phyloP scores from a whole-genome alignment of 805 yeast genomes.

The Ogataea paraovalis region DNA sequence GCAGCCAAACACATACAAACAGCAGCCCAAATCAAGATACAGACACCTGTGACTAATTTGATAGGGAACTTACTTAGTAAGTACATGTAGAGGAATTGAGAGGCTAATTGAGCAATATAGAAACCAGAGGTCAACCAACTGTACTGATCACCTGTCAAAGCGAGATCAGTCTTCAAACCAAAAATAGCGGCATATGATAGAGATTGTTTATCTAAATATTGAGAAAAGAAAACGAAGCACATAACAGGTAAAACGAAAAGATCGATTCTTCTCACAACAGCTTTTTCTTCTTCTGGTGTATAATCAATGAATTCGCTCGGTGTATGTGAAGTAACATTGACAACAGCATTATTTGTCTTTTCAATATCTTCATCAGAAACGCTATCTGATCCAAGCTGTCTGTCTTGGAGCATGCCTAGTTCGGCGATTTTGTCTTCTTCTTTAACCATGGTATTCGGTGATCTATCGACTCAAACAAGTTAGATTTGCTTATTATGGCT shows the following conservation, averaged over 20 bases:
- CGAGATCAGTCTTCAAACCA: slow-evolving; percentile 48
- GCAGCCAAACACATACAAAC: slow-evolving; percentile 47
- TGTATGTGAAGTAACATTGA: slow-evolving; percentile 26
- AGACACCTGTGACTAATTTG: slow-evolving; percentile 44
- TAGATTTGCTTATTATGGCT: too few relatives aligned
- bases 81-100: slow-evolving; percentile 50
- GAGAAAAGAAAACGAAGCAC: slow-evolving; percentile 21
- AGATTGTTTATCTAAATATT: slow-evolving; percentile 21
- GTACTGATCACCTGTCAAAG: slow-evolving; percentile 40
- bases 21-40: slow-evolving; percentile 59
- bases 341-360: background rate
- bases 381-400: background rate
- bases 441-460: background rate
- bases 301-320: slow-evolving; percentile 34
- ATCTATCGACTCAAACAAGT: background rate
- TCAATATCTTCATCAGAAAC: background rate
- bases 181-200: slow-evolving; percentile 43
- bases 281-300: slow-evolving; percentile 28
- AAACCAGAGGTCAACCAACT: slow-evolving; percentile 32
- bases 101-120: slow-evolving; percentile 37
- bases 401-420: background rate
- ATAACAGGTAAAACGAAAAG: slow-evolving; percentile 32
- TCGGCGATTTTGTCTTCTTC: background rate
- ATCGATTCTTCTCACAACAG: slow-evolving; percentile 36
- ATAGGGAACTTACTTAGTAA: slow-evolving; percentile 54